phyloP scores from a whole-genome alignment of 1,284 basidiomycete genomes.

The Melampsora americana region DNA sequence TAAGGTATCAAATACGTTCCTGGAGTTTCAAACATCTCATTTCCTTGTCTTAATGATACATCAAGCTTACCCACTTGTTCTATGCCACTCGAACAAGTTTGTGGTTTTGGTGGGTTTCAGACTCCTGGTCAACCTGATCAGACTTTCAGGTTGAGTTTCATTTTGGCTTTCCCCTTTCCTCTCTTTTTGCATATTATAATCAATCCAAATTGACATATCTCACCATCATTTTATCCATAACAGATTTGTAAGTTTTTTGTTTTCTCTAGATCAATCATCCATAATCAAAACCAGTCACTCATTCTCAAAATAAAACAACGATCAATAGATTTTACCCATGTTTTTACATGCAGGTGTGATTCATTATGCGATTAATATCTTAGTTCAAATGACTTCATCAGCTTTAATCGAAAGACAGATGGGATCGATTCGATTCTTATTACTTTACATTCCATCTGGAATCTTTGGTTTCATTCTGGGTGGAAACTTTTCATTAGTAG shows the following conservation, averaged over 20 bases:
- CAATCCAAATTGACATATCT: not conserved
- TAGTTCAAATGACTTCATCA: conserved; percentile 53
- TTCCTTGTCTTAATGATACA: conserved; percentile 38
- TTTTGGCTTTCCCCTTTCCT: not conserved
- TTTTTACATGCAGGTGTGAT: conserved; percentile 37
- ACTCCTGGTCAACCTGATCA: conserved; percentile 37
- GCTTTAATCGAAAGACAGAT: conserved; percentile 52
- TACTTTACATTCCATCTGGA: conserved; percentile 51
- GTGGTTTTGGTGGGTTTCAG: conserved; percentile 38
- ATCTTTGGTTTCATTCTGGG: conserved; percentile 54
- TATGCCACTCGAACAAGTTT: conserved; percentile 32
- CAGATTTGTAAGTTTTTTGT: conserved; percentile 31
- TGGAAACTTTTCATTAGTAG: conserved; percentile 53
- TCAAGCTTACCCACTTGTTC: conserved; percentile 12
- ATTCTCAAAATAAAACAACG: not conserved
- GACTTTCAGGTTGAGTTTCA: conserved; percentile 19
- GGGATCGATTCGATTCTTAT: conserved; percentile 50
- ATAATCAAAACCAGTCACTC: not conserved
- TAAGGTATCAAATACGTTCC: conserved; percentile 41
- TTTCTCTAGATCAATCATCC: not conserved
- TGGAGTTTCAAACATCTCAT: conserved; percentile 18
- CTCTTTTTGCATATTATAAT: not conserved
- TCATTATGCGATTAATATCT: conserved; percentile 51
- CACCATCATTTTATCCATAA: no score
- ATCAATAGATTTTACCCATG: conserved; percentile 22